Conservation (phyloP, 352 stramenopile genomes). For the Nannochloropsis limnetica region DNA sequence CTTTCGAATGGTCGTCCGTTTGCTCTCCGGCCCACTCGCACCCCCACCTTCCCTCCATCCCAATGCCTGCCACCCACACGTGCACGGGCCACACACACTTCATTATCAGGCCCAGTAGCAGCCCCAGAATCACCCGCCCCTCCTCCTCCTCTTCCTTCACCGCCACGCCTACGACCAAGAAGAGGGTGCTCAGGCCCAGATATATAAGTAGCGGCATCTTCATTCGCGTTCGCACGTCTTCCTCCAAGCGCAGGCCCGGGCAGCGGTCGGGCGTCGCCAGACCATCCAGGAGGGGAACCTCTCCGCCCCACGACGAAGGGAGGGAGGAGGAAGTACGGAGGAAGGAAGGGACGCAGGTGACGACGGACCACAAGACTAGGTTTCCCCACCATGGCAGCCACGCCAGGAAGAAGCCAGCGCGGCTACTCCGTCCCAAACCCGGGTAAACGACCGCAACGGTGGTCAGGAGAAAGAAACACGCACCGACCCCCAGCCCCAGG, state of each 20-base stretch:
- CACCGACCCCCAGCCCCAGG: not conserved
- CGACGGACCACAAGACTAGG: not conserved
- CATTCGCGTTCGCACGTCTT: constrained; percentile 1
- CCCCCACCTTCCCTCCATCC: not conserved
- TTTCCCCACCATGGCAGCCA: constrained; percentile 8
- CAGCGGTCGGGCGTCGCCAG: not conserved
- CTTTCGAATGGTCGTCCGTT: not conserved
- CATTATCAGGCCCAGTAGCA: not conserved
- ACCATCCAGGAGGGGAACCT: not conserved
- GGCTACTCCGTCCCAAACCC: not conserved
- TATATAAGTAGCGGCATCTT: not conserved
- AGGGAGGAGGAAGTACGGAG: not conserved
- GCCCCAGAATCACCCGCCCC: not conserved
- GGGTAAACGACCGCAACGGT: not conserved
- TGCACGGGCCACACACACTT: not conserved
- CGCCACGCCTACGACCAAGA: not conserved
- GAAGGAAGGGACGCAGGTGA: not conserved
- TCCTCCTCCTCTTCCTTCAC: not conserved
- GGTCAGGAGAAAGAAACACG: not conserved
- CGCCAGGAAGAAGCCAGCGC: constrained; percentile 24
- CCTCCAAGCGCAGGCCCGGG: not conserved
- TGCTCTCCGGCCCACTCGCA: not conserved
- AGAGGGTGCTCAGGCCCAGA: not conserved
- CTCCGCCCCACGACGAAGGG: not conserved
- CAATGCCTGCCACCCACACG: not conserved